Evolutionary conservation across 257 asterid species (phyloP), one percentile per base, ranked within the genome.

Genomic region (Rehmannia glutinosa): DNA sequence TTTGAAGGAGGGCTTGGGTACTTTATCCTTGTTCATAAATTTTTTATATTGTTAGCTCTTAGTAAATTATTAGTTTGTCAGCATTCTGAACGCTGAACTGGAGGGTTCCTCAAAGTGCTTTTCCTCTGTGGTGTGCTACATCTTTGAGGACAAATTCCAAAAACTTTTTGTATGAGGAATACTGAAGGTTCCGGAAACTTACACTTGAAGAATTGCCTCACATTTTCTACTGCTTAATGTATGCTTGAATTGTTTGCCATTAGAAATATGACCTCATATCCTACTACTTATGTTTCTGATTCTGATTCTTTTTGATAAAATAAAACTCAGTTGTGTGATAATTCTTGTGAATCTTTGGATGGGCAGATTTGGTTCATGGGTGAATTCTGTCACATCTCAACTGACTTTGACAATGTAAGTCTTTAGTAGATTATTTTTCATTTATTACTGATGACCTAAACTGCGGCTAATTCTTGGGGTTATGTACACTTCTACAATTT

Each of bases 361-460:
- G 75, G 59, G 51, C 83, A 87, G 95, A 82, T 84, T 57, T 87
- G 95, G 95, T 82, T 87, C 78, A 84, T 82, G 91, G 91, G 95
- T 45, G 91, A 87, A 81, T 83, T 82, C 66, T 82, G 84, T 77
- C 91, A 84, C 80, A 81, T 84, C 73, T 81, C 89, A 75, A 60
- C 87, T 6, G 95, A 84, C 67, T 75, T 87, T 27, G 95, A 82
- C 71, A 80, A 75, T 79, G 95, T 87, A 82, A 84, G 95, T 78
- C 21, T 56, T 39, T 58, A 62, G 71, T 70, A 24, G 68, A 49
- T 66, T 32, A 25, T 52, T 23, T 58, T 46, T 38, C 15, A 42
- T 56, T 19, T 24, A 1, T 38, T 51, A 38, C 42, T 43, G 65
- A 62, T 74, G 5, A 42, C 35, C 17, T 41, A 16, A 73, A 42